Base-by-base conservation (phyloP, 176 grass and related monocot species). In the Aegilops longissima region DNA sequence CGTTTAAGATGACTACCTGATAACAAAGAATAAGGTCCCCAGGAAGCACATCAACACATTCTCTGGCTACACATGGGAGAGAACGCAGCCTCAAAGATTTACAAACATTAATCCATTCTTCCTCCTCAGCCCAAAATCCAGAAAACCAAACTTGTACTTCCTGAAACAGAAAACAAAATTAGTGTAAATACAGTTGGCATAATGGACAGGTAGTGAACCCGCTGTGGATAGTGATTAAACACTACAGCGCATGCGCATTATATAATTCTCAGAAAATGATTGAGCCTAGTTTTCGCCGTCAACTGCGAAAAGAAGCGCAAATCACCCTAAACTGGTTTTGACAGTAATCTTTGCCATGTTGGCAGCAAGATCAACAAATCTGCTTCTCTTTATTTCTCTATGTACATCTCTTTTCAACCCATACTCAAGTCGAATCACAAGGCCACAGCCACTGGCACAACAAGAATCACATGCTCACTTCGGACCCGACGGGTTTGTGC, bases 81-180 rank as follows among this genome's bases (percentile, higher is more conserved):
- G 93, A 95, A 52, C 91, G 88, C 35, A 89, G 91, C n/a, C 89
- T 87, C 67, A 95, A 89, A 93, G 86, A 93, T 88, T 89, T 89
- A 52, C 89, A 87, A 77, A 95, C 93, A 73, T 93, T 93, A 75
- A 95, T 87, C 94, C 94, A 95, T 87, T 95, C 94, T 85, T 95
- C 94, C 31, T 95, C 94, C 80, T 95, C 94, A 2, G 90, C 82
- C 63, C 94, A 87, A 86, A 95, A 95, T 82, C 94, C 94, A 73
- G 91, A 73, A 84, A 95, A 95, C 38, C 91, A 84, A 95, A 95
- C 91, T 18, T 86, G 82, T 12, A 95, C 89, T 91, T 95, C 94
- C 94, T 95, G 84, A 88, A 83, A 67, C 42, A 81, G 0, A 16
- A 70, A 62, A 13, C 16, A 24, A 24, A 69, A 66, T 29, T 59